Evolutionary conservation across 139 green algal species (phyloP).

Genomic region (Spirogloea muscicola): DNA sequence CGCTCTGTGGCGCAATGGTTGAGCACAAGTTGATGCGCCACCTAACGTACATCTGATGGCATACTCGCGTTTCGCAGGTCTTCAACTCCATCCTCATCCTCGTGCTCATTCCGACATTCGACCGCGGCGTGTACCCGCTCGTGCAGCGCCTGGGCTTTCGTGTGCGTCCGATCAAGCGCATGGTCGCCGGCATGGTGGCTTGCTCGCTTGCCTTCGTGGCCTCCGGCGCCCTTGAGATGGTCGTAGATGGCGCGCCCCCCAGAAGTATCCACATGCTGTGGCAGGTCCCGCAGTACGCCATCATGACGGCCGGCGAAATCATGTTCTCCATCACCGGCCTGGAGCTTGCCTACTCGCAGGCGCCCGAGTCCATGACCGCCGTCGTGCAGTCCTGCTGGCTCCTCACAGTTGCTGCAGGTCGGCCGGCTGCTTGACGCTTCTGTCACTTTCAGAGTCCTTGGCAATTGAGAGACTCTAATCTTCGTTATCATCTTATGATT

Average conservation of each 20-base stretch:
- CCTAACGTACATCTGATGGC: neutral
- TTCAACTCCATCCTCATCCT: constrained; percentile 50
- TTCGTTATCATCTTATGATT: too few species aligned
- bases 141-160: constrained; percentile 17
- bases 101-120: constrained; percentile 50
- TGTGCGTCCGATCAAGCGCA: constrained; percentile 40
- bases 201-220: constrained; percentile 44
- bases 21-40: too few species aligned
- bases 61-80: constrained; percentile 32
- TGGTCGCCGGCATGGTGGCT: constrained; percentile 44
- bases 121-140: constrained; percentile 43
- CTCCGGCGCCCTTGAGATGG: constrained; percentile 39
- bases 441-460: too few species aligned
- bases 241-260: neutral
- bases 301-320: constrained; percentile 51
- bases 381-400: constrained; percentile 35
- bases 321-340: constrained; percentile 50
- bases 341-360: constrained; percentile 51
- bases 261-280: constrained; percentile 35
- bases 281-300: constrained; percentile 49
- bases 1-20: too few species aligned
- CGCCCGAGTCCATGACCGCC: constrained; percentile 44
- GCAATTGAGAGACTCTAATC: too few species aligned
- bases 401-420: constrained; percentile 31
- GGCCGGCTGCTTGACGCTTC: constrained; percentile 9